Evolutionary conservation across 768 basidiomycete species (phyloP), one percentile per base, ranked within the genome.

Genomic region (Lactarius sp.): DNA sequence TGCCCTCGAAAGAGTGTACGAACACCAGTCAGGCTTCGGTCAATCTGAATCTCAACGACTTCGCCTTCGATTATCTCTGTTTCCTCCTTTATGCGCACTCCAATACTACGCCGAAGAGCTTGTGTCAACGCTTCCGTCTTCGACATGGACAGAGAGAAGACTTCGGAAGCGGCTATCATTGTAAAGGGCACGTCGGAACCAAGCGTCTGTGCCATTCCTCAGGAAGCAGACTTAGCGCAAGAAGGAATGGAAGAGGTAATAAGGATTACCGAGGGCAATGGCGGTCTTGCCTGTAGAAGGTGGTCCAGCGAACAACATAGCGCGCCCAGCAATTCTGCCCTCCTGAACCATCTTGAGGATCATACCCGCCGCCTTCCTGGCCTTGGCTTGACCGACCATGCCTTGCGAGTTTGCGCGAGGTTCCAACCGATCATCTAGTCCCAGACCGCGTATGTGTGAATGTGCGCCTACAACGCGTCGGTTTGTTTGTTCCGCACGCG

Each of bases 71-170:
- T 94, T 55, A 99, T 82, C 71, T 99, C 97, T 2, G 91, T 91
- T 78, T 98, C 96, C 73, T 98, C 97, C 74, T 92, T 96, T 72
- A 99, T 98, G 52, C 96, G 81, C 1, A 99, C 94, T 18, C 96
- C 97, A 71, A 99, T 99, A 71, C 93, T 94, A 70, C 96, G 80
- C 69, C 96, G 82, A 76, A 99, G 92, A 0, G 95, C 94, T 73
- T 98, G 96, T 0, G 95, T 98, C 64, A 99, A 82, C 22, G 94
- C 94, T 73, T 99, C 97, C 2, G 97, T 99, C 77, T 98, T 98
- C 34, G 91, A 94, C 92, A 98, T 97, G 70, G 94, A 93, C 41
- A 97, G 81, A 50, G 95, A 98, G 79, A 96, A 98, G 63, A 99
- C 95, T 75, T 99, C 97, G 78, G 92, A 94, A 22, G 88, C 97